Evolutionary conservation across 495 filamentous ascomycete genomes (phyloP).

Genomic region (Aspergillus olivimuriae): DNA sequence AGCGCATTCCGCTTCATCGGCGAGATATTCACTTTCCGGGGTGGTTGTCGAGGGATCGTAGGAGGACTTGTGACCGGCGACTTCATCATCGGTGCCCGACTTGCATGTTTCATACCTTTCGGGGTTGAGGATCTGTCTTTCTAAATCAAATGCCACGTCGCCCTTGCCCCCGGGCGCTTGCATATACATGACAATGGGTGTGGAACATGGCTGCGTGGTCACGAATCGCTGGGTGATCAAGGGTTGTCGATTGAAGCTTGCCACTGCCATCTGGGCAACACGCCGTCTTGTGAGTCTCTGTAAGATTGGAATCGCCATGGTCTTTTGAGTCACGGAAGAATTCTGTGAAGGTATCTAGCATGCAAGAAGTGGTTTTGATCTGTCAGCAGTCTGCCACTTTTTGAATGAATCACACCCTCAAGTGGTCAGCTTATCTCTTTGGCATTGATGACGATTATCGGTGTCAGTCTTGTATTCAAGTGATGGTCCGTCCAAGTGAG

Average conservation of each 20-base stretch:
- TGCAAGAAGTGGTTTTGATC: too few species aligned
- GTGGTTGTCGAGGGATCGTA: slow-evolving; percentile 22
- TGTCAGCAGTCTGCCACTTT: too few species aligned
- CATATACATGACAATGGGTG: neutral
- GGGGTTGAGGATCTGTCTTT: slow-evolving; percentile 21
- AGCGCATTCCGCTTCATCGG: slow-evolving; percentile 20
- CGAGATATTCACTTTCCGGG: slow-evolving; percentile 18
- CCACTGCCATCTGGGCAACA: too few species aligned
- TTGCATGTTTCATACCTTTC: slow-evolving; percentile 21
- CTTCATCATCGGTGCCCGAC: slow-evolving; percentile 27
- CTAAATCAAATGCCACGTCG: slow-evolving; percentile 8
- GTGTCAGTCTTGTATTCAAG: neutral
- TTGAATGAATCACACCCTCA: too few species aligned
- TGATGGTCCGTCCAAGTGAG: neutral
- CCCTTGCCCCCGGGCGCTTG: neutral
- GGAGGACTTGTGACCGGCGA: slow-evolving; percentile 22
- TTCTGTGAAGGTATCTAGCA: too few species aligned
- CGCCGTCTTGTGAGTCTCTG: too few species aligned
- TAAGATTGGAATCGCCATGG: too few species aligned
- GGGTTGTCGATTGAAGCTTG: too few species aligned
- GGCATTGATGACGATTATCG: neutral
- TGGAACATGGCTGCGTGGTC: neutral
- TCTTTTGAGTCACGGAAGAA: too few species aligned
- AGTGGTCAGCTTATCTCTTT: too few species aligned
- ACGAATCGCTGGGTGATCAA: too few species aligned